These are phyloP conservation scores for Sugiyamaella castrensis DNA, from an alignment of 1,139 yeast genomes.

Conservation along the genomic window DNA sequence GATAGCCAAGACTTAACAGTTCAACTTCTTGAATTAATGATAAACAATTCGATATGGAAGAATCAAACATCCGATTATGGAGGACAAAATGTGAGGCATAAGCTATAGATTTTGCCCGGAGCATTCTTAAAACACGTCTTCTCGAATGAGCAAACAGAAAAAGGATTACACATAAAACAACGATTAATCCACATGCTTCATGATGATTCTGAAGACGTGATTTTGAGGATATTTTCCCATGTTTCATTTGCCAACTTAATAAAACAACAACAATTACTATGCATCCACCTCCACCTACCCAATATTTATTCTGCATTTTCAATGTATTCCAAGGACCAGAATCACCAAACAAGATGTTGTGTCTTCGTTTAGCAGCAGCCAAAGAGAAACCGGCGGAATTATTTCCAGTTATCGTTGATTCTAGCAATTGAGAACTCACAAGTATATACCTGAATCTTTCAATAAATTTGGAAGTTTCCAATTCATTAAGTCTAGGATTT, in stretches of 20 bases:
- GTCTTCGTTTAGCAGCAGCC: constrained; percentile 17
- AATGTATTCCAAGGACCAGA: constrained; percentile 35
- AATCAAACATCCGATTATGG: constrained; percentile 35
- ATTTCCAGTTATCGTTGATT: constrained; percentile 16
- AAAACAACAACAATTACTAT: constrained; percentile 37
- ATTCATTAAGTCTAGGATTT: constrained; percentile 27
- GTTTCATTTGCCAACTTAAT: constrained; percentile 30
- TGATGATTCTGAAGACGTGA: not conserved
- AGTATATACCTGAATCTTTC: constrained; percentile 46
- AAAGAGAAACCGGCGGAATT: no score
- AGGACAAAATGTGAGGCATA: constrained; percentile 33
- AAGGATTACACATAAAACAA: constrained; percentile 31
- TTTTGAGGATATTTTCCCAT: constrained; percentile 7
- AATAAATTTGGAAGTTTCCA: constrained; percentile 39
- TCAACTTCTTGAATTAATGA: constrained; percentile 40
- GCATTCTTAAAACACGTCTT: constrained; percentile 34
- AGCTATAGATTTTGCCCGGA: constrained; percentile 36
- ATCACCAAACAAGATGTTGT: constrained; percentile 26
- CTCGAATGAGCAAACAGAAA: constrained; percentile 37
- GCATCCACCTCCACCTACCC: constrained; percentile 40
- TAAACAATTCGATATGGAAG: constrained; percentile 34
- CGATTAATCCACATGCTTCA: constrained; percentile 21
- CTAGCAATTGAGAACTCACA: constrained; percentile 45
- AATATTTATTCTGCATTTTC: constrained; percentile 25
- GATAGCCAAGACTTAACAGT: constrained; percentile 36